phyloP scores from a whole-genome alignment of 331 rosid genomes.

The Malus hybrid region DNA sequence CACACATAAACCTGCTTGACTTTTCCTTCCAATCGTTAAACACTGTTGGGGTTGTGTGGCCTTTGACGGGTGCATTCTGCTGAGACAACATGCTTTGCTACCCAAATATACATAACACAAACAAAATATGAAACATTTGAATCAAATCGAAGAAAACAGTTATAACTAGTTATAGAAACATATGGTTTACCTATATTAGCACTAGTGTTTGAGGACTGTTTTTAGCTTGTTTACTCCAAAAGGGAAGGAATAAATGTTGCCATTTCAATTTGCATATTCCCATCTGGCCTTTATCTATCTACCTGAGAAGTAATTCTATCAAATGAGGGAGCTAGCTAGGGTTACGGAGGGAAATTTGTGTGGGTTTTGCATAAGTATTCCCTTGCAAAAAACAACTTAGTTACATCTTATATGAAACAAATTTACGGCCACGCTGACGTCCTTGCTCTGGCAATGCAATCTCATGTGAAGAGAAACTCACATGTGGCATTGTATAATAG shows the following conservation, averaged over 20 bases:
- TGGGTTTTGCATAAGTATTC: background rate
- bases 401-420: background rate
- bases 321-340: slow-evolving; percentile 15
- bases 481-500: background rate
- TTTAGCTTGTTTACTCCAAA: background rate
- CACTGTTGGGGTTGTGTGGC: slow-evolving; percentile 11
- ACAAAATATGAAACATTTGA: slow-evolving; percentile 11
- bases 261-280: slow-evolving; percentile 9
- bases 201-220: background rate
- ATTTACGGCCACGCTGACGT: background rate
- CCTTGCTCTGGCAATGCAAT: background rate
- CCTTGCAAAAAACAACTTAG: background rate
- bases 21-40: slow-evolving; percentile 20
- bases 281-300: background rate
- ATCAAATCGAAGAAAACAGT: slow-evolving; percentile 20
- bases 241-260: slow-evolving; percentile 13
- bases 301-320: slow-evolving; percentile 11
- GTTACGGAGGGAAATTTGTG: background rate
- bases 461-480: background rate
- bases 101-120: background rate
- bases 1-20: slow-evolving; percentile 36
- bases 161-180: slow-evolving; percentile 31
- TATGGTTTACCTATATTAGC: slow-evolving; percentile 19
- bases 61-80: slow-evolving; percentile 33
- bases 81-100: slow-evolving; percentile 7